phyloP scores from a whole-genome alignment of 1,139 yeast species.

The Yamadazyma songkhlaensis region DNA sequence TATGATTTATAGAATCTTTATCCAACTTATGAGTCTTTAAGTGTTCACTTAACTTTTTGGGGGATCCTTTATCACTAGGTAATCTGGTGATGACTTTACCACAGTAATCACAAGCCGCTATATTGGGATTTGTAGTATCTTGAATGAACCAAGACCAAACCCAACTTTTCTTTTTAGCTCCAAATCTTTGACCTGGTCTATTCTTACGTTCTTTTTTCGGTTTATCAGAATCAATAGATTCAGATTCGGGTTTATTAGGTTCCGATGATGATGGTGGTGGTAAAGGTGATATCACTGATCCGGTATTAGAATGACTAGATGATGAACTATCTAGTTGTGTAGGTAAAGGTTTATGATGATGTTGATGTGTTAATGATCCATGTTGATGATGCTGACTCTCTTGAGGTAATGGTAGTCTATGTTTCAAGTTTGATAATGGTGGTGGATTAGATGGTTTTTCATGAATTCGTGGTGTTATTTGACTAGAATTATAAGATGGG shows the following conservation, averaged over 20 bases:
- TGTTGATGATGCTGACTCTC: conserved; percentile 10
- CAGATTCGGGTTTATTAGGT: background rate
- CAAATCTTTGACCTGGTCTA: conserved; percentile 52
- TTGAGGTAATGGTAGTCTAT: conserved; percentile 14
- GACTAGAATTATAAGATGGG: conserved; percentile 19
- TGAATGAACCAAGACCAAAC: conserved; percentile 63
- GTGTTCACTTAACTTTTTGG: conserved; percentile 58
- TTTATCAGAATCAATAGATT: conserved; percentile 3
- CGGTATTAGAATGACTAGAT: too few species aligned
- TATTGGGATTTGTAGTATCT: conserved; percentile 44
- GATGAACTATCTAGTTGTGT: too few species aligned
- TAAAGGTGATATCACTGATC: conserved; percentile 1
- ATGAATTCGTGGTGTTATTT: conserved; percentile 14
- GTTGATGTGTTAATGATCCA: conserved; percentile 1
- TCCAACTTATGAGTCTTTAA: conserved; percentile 52
- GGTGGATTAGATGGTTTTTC: conserved; percentile 7
- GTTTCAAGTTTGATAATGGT: conserved; percentile 13
- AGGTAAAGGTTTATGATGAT: background rate
- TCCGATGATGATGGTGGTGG: background rate
- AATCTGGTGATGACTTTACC: conserved; percentile 47
- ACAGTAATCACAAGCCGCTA: conserved; percentile 56
- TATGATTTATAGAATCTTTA: conserved; percentile 32
- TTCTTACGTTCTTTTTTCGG: conserved; percentile 31
- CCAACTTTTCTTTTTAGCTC: conserved; percentile 61
- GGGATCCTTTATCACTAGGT: conserved; percentile 56